A percentile compares a stretch with the other conserved stretches of the same genome.
phyloP scores from a whole-genome alignment of 1,139 yeast genomes.

The Suhomyces bribrorum region DNA sequence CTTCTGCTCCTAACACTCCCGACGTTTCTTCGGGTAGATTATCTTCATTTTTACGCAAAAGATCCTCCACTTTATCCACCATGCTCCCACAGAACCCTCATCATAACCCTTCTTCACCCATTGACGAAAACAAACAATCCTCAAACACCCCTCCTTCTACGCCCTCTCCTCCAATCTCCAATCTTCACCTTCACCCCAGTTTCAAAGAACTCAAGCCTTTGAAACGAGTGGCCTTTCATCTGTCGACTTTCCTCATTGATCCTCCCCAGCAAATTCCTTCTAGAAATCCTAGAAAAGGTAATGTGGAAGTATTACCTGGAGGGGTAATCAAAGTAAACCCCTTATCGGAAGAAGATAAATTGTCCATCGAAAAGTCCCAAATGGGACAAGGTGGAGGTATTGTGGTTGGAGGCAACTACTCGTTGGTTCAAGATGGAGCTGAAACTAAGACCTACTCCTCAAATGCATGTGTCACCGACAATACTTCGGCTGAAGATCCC shows the following conservation, averaged over 20 bases:
- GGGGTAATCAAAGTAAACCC: conserved; percentile 66
- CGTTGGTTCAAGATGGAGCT: conserved; percentile 34
- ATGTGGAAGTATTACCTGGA: conserved; percentile 62
- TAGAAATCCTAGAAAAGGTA: conserved; percentile 64
- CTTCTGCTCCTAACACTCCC: conserved; percentile 5
- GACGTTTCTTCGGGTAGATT: conserved; percentile 18
- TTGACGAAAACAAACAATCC: conserved; percentile 1
- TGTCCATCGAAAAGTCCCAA: conserved; percentile 42
- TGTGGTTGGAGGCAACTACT: conserved; percentile 79
- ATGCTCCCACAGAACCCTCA: conserved; percentile 3
- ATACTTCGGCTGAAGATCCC: conserved; percentile 38
- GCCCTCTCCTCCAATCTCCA: conserved; percentile 9
- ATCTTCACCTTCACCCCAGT: conserved; percentile 14
- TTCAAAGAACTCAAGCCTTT: conserved; percentile 39
- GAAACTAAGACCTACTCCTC: conserved; percentile 25
- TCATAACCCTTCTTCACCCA: conserved; percentile 5
- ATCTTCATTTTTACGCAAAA: conserved; percentile 31
- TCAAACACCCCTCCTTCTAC: conserved; percentile 8
- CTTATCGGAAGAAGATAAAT: conserved; percentile 59
- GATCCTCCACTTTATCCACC: conserved; percentile 13
- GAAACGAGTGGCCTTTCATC: conserved; percentile 71
- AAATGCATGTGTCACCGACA: conserved; percentile 3
- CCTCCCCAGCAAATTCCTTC: conserved; percentile 75
- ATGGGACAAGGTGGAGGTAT: conserved; percentile 66
- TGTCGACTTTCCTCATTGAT: conserved; percentile 68